Evolutionary conservation across 2,329 filamentous ascomycete genomes (phyloP).

Genomic region (Biscogniauxia sp.): DNA sequence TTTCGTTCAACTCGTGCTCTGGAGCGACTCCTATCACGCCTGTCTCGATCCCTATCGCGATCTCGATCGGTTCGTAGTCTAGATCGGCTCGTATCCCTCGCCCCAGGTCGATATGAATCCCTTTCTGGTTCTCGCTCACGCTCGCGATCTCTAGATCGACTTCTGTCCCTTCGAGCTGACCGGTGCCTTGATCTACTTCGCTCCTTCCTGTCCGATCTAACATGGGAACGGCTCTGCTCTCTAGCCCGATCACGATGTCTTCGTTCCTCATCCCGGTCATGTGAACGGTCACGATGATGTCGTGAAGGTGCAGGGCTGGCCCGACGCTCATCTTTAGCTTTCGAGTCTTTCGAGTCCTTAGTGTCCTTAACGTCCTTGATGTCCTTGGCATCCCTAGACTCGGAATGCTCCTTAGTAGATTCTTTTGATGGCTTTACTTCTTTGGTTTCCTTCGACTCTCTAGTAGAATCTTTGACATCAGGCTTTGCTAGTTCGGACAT

Average conservation of each 20-base stretch:
- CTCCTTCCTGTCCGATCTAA: constrained; percentile 30
- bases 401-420: constrained; percentile 22
- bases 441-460: constrained; percentile 23
- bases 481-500: constrained; percentile 28
- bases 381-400: constrained; percentile 21
- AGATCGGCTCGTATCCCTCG: constrained; percentile 30
- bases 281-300: constrained; percentile 25
- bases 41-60: constrained; percentile 14
- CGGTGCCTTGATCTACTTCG: constrained; percentile 28
- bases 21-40: constrained; percentile 22
- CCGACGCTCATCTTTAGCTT: constrained; percentile 26
- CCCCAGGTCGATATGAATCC: constrained; percentile 32
- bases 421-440: constrained; percentile 28
- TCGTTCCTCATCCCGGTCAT: constrained; percentile 25
- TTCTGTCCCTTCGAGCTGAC: constrained; percentile 31
- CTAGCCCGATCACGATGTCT: constrained; percentile 30
- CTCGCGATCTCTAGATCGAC: constrained; percentile 37
- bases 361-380: constrained; percentile 8
- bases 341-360: constrained; percentile 19
- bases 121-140: constrained; percentile 31
- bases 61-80: constrained; percentile 26
- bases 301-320: constrained; percentile 26
- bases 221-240: constrained; percentile 26
- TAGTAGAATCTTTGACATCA: constrained; percentile 33
- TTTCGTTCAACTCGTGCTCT: constrained; percentile 20